A percentile compares a stretch with the other conserved stretches of the same genome.
These are phyloP conservation scores for Chaetomium globosum DNA, from an alignment of 2,329 filamentous ascomycete genomes.

Conservation along the genomic window DNA sequence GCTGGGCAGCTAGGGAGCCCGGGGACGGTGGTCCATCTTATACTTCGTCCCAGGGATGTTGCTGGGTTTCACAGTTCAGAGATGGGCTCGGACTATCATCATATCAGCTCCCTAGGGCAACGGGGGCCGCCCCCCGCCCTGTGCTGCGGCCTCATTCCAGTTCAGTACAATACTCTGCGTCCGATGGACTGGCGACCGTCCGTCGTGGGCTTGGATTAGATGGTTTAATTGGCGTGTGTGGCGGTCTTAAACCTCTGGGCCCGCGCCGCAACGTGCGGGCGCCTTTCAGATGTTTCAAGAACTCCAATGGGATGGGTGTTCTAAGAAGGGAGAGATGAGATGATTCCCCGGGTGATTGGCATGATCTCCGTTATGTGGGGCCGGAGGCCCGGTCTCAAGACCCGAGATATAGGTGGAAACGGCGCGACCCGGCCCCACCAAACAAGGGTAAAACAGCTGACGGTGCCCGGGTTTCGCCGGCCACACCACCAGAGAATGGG, in stretches of 20 bases:
- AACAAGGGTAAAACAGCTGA: constrained; percentile 9
- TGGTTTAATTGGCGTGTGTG: not conserved
- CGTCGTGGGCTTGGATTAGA: not conserved
- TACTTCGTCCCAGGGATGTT: not conserved
- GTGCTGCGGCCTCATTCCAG: not conserved
- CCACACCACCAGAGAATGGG: not conserved
- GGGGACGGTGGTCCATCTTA: not conserved
- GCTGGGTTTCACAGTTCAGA: no score
- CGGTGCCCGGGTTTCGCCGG: not conserved
- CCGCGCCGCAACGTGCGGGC: not conserved
- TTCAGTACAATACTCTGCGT: not conserved
- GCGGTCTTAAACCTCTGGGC: not conserved
- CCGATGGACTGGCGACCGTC: not conserved
- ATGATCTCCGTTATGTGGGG: not conserved
- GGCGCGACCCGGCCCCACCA: not conserved
- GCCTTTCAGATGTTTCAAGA: not conserved
- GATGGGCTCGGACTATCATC: not conserved
- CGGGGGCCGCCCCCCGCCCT: no score
- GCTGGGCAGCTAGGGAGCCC: not conserved
- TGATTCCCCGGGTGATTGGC: not conserved
- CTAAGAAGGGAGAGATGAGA: not conserved
- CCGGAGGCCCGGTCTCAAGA: not conserved
- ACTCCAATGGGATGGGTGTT: not conserved
- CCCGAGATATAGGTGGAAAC: not conserved
- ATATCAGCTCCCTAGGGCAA: not conserved